A percentile compares a stretch with the other conserved stretches of the same genome.
Conservation (phyloP, 2,329 filamentous ascomycete species). For the Grosmannia huntii region DNA sequence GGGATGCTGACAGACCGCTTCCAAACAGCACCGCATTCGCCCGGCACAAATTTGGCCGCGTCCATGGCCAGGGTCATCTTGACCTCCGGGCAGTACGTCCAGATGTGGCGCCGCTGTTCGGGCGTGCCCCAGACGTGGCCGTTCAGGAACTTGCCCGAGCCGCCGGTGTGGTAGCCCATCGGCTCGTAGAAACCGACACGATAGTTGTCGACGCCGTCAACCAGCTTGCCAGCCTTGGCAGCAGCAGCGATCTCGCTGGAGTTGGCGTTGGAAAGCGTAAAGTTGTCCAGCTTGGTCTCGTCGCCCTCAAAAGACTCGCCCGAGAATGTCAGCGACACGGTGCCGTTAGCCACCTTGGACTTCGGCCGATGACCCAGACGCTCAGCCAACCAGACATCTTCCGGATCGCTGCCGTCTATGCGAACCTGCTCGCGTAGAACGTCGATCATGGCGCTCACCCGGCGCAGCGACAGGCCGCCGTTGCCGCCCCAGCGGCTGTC, state of each 20-base stretch:
- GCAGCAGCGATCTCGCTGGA: slow-evolving; percentile 16
- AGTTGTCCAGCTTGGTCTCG: slow-evolving; percentile 11
- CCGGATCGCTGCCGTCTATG: slow-evolving; percentile 29
- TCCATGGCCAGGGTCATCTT: slow-evolving; percentile 46
- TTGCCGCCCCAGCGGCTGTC: slow-evolving; percentile 33
- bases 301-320: slow-evolving; percentile 33
- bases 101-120: slow-evolving; percentile 34
- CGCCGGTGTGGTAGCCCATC: slow-evolving; percentile 46
- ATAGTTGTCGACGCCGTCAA: slow-evolving; percentile 35
- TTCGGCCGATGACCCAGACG: slow-evolving; percentile 36
- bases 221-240: slow-evolving; percentile 18
- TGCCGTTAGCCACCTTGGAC: slow-evolving; percentile 37
- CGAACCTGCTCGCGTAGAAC: slow-evolving; percentile 35
- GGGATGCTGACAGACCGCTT: slow-evolving; percentile 23
- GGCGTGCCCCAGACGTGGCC: slow-evolving; percentile 35
- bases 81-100: slow-evolving; percentile 45
- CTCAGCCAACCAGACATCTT: slow-evolving; percentile 44
- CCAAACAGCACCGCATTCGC: slow-evolving; percentile 31
- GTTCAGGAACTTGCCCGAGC: slow-evolving; percentile 32
- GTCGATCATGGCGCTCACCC: slow-evolving; percentile 40
- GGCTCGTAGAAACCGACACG: slow-evolving; percentile 40
- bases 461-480: slow-evolving; percentile 37
- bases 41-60: slow-evolving; percentile 35
- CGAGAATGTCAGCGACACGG: slow-evolving; percentile 33
- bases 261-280: slow-evolving; percentile 12